Conservation (phyloP, 306 rosid species). For the Fragaria iinumae region DNA sequence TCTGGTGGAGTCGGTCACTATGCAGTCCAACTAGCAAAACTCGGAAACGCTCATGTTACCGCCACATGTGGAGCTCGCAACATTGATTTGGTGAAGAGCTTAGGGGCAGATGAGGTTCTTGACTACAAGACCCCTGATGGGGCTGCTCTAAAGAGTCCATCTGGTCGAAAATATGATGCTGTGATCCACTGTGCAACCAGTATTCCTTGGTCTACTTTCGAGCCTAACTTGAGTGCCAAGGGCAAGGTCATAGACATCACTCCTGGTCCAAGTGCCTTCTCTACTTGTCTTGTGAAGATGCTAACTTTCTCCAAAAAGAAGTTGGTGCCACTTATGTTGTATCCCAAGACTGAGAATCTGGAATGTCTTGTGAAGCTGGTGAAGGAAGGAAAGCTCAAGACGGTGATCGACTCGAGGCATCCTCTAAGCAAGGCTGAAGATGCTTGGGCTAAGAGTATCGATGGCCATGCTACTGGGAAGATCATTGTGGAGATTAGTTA, state of each 20-base stretch:
- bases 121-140: slow-evolving; percentile 77
- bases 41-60: slow-evolving; percentile 70
- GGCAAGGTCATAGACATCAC: slow-evolving; percentile 69
- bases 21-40: slow-evolving; percentile 79
- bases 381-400: slow-evolving; percentile 68
- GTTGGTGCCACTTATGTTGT: slow-evolving; percentile 51
- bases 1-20: slow-evolving; percentile 85
- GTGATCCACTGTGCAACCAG: slow-evolving; percentile 59
- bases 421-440: slow-evolving; percentile 54
- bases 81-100: slow-evolving; percentile 50
- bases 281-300: slow-evolving; percentile 50
- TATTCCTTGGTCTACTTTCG: slow-evolving; percentile 70
- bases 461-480: slow-evolving; percentile 87
- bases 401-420: slow-evolving; percentile 61
- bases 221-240: slow-evolving; percentile 52
- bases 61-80: slow-evolving; percentile 83
- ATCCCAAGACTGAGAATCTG: slow-evolving; percentile 49
- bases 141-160: slow-evolving; percentile 62
- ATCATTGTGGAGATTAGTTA: slow-evolving; percentile 53
- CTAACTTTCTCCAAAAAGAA: slow-evolving; percentile 63
- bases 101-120: slow-evolving; percentile 78
- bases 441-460: slow-evolving; percentile 75
- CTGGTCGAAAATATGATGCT: slow-evolving; percentile 61
- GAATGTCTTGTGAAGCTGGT: slow-evolving; percentile 55
- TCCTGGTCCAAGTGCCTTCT: slow-evolving; percentile 38